A percentile compares a stretch with the other conserved stretches of the same genome.
phyloP scores from a whole-genome alignment of 73 alveolate genomes.

The Chromera velia region DNA sequence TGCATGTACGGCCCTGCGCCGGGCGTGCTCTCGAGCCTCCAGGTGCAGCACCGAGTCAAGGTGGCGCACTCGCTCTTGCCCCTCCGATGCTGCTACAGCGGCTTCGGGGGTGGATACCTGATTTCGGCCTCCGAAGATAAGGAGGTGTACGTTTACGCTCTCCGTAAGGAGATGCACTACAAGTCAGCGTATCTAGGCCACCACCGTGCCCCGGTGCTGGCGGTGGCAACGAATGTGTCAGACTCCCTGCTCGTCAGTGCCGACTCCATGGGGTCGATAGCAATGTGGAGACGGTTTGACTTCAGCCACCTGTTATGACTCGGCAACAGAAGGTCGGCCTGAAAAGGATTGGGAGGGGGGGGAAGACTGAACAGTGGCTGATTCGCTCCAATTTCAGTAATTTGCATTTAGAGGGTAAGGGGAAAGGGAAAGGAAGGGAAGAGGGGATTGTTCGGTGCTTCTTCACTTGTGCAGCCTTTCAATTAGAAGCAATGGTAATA shows the following conservation, averaged over 20 bases:
- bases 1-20: background rate
- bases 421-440: too few relatives aligned
- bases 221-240: conserved; percentile 23
- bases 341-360: too few relatives aligned
- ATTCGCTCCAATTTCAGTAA: too few relatives aligned
- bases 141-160: conserved; percentile 26
- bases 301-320: conserved; percentile 32
- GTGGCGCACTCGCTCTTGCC: conserved; percentile 39
- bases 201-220: conserved; percentile 41
- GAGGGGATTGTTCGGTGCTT: too few relatives aligned
- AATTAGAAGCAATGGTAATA: too few relatives aligned
- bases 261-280: conserved; percentile 28
- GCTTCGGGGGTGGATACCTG: conserved; percentile 30
- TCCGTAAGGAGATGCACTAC: conserved; percentile 33
- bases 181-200: conserved; percentile 22
- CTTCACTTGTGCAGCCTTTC: too few relatives aligned
- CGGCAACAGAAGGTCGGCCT: too few relatives aligned
- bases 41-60: conserved; percentile 28
- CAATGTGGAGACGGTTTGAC: conserved; percentile 35
- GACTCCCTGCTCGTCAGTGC: conserved; percentile 30
- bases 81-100: conserved; percentile 24
- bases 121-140: conserved; percentile 40
- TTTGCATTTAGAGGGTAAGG: too few relatives aligned
- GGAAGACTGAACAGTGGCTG: too few relatives aligned
- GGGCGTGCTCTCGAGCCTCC: conserved; percentile 20